phyloP scores from a whole-genome alignment of 2,329 filamentous ascomycete genomes.

The Davidsoniella virescens region DNA sequence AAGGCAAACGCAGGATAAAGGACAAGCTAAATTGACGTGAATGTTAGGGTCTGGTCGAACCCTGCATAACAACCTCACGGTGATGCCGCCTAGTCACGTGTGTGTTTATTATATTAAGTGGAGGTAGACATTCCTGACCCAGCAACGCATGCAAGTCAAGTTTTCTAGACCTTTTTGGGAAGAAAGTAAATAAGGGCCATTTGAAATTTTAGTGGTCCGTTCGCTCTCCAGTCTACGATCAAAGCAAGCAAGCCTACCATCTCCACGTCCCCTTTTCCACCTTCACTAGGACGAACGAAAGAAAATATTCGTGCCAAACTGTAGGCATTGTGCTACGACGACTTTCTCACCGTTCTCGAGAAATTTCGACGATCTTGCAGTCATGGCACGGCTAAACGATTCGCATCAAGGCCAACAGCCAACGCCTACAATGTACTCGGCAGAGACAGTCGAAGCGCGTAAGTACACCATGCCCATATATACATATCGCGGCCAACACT shows the following conservation, averaged over 20 bases:
- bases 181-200: slow-evolving; percentile 16
- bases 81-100: no score
- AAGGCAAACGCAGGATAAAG: no score
- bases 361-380: slow-evolving; percentile 20
- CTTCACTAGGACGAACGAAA: no score
- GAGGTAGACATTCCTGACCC: neutral
- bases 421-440: slow-evolving; percentile 10
- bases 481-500: no score
- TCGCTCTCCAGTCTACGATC: neutral
- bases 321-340: no score
- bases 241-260: neutral
- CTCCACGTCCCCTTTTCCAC: neutral
- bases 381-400: slow-evolving; percentile 73
- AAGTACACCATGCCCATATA: slow-evolving; percentile 23
- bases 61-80: no score
- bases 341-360: no score
- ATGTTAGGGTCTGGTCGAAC: no score
- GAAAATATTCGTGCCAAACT: no score
- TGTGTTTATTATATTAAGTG: no score
- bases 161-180: slow-evolving; percentile 15
- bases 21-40: no score
- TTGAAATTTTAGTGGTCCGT: slow-evolving; percentile 8
- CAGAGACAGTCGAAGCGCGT: slow-evolving; percentile 56
- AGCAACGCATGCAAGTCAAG: neutral
- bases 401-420: slow-evolving; percentile 30